Conservation (phyloP, 164 flowering plant genomes). For the Piper betle region DNA sequence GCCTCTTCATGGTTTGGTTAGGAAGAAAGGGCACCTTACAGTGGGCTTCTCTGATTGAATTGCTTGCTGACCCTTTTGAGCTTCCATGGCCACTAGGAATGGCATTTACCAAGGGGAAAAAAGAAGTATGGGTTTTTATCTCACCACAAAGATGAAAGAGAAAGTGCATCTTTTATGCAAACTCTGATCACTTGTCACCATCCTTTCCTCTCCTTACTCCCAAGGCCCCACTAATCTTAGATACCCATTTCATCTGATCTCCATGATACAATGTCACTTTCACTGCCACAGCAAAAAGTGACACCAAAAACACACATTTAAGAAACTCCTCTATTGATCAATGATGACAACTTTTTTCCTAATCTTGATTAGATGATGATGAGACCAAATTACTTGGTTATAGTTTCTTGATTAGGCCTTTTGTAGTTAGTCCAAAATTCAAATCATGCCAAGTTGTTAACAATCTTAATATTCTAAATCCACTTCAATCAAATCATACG, state of each 20-base stretch:
- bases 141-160: neutral
- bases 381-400: neutral
- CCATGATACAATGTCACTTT: slow-evolving; percentile 54
- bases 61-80: slow-evolving; percentile 15
- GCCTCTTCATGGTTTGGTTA: slow-evolving; percentile 1
- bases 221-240: slow-evolving; percentile 27
- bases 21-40: neutral
- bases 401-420: neutral
- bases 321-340: no score
- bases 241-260: slow-evolving; percentile 47
- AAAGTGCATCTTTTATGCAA: slow-evolving; percentile 8
- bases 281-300: slow-evolving; percentile 27
- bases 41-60: slow-evolving; percentile 1
- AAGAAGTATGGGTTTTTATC: neutral
- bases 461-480: neutral
- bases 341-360: neutral
- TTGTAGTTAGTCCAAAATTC: no score
- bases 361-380: neutral
- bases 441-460: no score
- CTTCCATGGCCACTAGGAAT: slow-evolving; percentile 1
- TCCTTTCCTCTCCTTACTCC: slow-evolving; percentile 20
- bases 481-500: neutral
- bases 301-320: slow-evolving; percentile 25
- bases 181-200: slow-evolving; percentile 18
- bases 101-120: slow-evolving; percentile 3